A percentile compares a stretch with the other conserved stretches of the same genome.
phyloP scores from a whole-genome alignment of 2,329 filamentous ascomycete species.

The Talaromyces marneffei region DNA sequence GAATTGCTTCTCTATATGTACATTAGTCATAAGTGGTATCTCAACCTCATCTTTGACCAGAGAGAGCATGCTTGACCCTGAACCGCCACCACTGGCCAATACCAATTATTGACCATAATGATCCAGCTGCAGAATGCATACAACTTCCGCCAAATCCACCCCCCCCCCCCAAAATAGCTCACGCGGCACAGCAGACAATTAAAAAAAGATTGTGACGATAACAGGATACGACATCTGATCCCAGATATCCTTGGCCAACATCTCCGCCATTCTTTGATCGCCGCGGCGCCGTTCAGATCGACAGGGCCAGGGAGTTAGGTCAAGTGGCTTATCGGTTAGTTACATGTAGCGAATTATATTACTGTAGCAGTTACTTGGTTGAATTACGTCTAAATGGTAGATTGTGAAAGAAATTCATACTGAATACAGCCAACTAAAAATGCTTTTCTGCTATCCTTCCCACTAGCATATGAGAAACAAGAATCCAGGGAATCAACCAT shows the following conservation, averaged over 20 bases:
- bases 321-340: neutral
- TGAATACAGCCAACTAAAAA: neutral
- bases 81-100: neutral
- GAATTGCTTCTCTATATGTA: neutral
- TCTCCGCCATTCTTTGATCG: constrained; percentile 27
- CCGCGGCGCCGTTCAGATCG: constrained; percentile 32
- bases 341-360: too few relatives aligned
- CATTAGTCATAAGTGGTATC: neutral
- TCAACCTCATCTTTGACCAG: neutral
- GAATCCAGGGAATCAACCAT: neutral
- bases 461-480: neutral
- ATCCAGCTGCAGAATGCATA: neutral
- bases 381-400: neutral
- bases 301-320: neutral
- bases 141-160: neutral
- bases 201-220: neutral
- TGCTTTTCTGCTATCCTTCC: neutral
- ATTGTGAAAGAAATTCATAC: neutral
- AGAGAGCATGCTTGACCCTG: neutral
- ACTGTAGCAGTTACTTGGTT: too few relatives aligned
- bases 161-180: neutral
- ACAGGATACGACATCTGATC: neutral
- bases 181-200: neutral
- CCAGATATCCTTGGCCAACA: neutral
- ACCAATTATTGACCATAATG: too few relatives aligned